Evolutionary conservation across 2,329 filamentous ascomycete genomes (phyloP), one percentile per base, ranked within the genome.

Genomic region (Neofusicoccum parvum): DNA sequence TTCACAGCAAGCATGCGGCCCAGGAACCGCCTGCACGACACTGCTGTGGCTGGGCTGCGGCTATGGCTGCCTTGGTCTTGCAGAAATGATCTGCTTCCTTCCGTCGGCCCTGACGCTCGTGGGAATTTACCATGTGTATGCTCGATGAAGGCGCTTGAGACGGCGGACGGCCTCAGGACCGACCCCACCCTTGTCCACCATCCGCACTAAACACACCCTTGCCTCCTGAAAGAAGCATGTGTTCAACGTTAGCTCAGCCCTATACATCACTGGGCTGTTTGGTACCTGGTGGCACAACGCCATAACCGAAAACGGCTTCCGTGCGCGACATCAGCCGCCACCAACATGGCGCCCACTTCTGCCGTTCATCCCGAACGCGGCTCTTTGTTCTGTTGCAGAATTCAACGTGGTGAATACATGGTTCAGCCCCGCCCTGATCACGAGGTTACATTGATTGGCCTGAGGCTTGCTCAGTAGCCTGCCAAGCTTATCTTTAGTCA

Each of bases 251-350:
- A 32, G 20, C 37, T 56, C 53, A 56, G 37, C 53, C 53, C 53
- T 56, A 41, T 27, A 15, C n/a, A 56, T 56, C 50, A 53, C 9
- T 10, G n/a, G 20, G 51, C 36, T 20, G 51, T 12, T 41, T 41
- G 51, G 51, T 41, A 56, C 51, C 51, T 58, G 53, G 39, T 43
- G 11, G 53, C 53, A 23, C 23, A 12, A 27, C n/a, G 27, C 41
- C 41, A 59, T 27, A 37, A 11, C 56, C 56, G 12, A 9, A 46
- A 59, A 48, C 56, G 32, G 41, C 15, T 9, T 20, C 20, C n/a
- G 50, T 53, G 32, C 50, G 50, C 15, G 23, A 37, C 34, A 17
- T 59, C 56, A 59, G 54, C 54, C 41, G 39, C 41, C 54, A 48
- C 56, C 43, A 60, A 60, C 32, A 14, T n/a, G 39, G 9, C 3